Base-by-base conservation (phyloP, 257 asterid species). In the Penstemon newberryi region DNA sequence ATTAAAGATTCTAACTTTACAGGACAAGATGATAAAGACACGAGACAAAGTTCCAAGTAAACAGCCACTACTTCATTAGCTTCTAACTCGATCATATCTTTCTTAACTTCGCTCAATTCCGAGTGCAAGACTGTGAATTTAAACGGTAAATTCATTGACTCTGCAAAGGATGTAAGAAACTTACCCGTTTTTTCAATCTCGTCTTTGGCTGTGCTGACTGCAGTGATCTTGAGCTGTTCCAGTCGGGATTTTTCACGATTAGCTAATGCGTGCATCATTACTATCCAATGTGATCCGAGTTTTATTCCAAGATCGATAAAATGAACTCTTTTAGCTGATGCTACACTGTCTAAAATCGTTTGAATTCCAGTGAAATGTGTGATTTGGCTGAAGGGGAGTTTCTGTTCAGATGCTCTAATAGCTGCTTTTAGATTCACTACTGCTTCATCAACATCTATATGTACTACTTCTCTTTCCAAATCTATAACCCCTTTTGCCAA, bases 241-340 rank as follows among this genome's bases (percentile, higher is more conserved):
- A 78, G 50, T 3, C 15, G 7, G 10, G 9, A 33, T 71, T 70
- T 8, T 37, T 7, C 6, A 56, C 33, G n/a, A 18, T 42, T 57
- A 11, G 76, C 75, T 8, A 74, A 62, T 56, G 77, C 84, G 37
- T 83, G 81, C 85, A 81, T 79, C 41, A 84, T 5, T n/a, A 77
- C 41, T 3, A 76, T 55, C 81, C 83, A 77, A 8, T 79, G 81
- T 5, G 74, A 58, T 3, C 85, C 82, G 15, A 50, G 56, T 63
- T 38, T 70, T 49, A 77, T 67, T 33, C 74, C 80, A 2, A 79
- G n/a, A 40, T 77, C 83, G 6, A 84, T 39, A 12, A 84, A 38
- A 63, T 81, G 85, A 56, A 81, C 46, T 71, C 47, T 75, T 47
- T 36, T 73, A 1, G 80, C 71, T 5, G 78, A 70, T 51, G 44